Base-by-base conservation (phyloP, 2,329 filamentous ascomycete species). In the Colletotrichum phormii region DNA sequence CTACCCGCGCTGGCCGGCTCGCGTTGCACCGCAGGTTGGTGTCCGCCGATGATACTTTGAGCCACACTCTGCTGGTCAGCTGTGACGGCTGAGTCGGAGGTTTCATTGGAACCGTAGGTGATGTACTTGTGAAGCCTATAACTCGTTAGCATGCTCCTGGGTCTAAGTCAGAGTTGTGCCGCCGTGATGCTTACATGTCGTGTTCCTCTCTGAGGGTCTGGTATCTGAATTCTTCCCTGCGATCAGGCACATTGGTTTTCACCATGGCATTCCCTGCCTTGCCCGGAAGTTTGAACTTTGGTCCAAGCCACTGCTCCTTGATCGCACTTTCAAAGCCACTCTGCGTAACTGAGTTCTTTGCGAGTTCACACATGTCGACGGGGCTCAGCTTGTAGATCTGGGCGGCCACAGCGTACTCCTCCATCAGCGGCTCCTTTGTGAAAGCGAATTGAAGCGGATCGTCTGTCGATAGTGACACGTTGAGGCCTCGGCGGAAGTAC, bases 351-450 rank as follows among this genome's bases (percentile, higher is more conserved):
- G 95, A 98, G 81, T 98, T 96, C 84, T 98, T 98, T 29, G 97
- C 97, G 70, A 99, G 84, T 84, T 99, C 97, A 80, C 97, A 98
- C 97, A 99, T 99, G 79, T 99, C 97, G 4, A 98, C 95, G 0
- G 96, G 93, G 79, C 92, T 97, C 51, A 99, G 90, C 84, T 98
- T 98, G 86, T 98, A 99, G 72, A 99, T 99, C 83, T 99, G 97
- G 5, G 97, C 97, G 4, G 97, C 97, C 9, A 99, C 97, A 0
- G 96, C 95, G 79, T 99, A 99, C 80, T 99, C 97, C 82, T 99
- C 97, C 76, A 99, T 99, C 70, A 99, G 84, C 1, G 97, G 97
- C 82, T 99, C 97, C 79, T 98, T 99, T 6, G 97, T 99, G 80
- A 98, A 99, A 2, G 97, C 97, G 81, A 99, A 99, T 80, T 99